These are phyloP conservation scores for Galerina sulciceps DNA, from an alignment of 768 basidiomycete species.

Conservation along the genomic window DNA sequence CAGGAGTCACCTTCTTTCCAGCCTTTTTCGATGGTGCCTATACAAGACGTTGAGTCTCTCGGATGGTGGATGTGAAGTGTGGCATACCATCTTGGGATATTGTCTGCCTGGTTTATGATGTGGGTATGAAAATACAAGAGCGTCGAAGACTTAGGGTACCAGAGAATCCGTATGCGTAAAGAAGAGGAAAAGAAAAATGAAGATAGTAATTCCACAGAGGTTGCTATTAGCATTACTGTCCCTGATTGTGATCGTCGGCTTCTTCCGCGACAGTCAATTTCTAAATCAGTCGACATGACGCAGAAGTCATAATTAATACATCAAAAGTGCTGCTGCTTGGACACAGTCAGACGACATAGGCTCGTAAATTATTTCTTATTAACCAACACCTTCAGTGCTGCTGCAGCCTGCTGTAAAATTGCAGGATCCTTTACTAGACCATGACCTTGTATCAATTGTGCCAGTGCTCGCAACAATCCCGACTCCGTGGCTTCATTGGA, in stretches of 20 bases:
- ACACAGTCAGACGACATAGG: too few relatives aligned
- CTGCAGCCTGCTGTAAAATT: conserved; percentile 21
- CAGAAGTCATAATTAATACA: not conserved
- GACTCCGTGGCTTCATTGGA: conserved; percentile 53
- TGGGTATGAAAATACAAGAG: not conserved
- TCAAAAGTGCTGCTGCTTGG: not conserved
- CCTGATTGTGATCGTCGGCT: conserved; percentile 17
- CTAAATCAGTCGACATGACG: not conserved
- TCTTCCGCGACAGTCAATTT: conserved; percentile 12
- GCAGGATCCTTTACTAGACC: conserved; percentile 20
- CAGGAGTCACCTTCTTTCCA: conserved; percentile 75
- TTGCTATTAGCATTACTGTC: conserved; percentile 2
- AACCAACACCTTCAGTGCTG: conserved; percentile 18
- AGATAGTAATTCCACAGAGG: not conserved
- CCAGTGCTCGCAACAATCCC: conserved; percentile 59
- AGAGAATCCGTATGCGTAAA: too few relatives aligned
- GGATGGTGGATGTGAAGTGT: not conserved
- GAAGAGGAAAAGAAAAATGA: not conserved
- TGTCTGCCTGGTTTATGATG: not conserved
- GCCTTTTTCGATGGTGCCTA: conserved; percentile 92
- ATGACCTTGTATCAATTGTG: conserved; percentile 19
- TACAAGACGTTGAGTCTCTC: conserved; percentile 2
- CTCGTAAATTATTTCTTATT: not conserved
- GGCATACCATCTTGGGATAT: conserved; percentile 22
- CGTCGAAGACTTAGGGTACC: not conserved